These are phyloP conservation scores for Peltaster fructicola DNA, from an alignment of 2,329 filamentous ascomycete species.

Conservation along the genomic window DNA sequence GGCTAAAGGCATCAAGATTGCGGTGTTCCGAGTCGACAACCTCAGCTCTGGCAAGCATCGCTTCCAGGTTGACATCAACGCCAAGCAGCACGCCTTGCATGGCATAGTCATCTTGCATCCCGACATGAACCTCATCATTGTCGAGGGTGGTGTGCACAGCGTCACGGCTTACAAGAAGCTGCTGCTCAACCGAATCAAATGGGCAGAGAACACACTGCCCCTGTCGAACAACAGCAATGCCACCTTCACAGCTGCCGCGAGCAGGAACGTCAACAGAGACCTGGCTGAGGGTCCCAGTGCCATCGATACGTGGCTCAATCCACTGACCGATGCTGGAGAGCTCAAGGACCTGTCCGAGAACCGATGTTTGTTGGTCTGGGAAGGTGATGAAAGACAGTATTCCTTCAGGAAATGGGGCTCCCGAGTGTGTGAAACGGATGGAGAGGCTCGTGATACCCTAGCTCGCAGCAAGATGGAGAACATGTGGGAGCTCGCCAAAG, in stretches of 20 bases:
- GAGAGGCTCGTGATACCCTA: slow-evolving; percentile 67
- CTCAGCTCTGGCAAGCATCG: slow-evolving; percentile 83
- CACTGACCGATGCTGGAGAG: slow-evolving; percentile 59
- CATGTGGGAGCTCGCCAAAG: slow-evolving; percentile 85
- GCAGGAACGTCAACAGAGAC: slow-evolving; percentile 7
- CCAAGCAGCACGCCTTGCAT: slow-evolving; percentile 71
- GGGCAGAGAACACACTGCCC: slow-evolving; percentile 73
- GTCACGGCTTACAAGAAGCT: slow-evolving; percentile 79
- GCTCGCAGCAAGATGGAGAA: slow-evolving; percentile 77
- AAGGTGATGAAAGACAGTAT: slow-evolving; percentile 68
- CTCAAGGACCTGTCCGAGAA: slow-evolving; percentile 71
- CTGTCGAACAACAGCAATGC: slow-evolving; percentile 24
- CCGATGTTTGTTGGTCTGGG: slow-evolving; percentile 69
- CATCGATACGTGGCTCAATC: slow-evolving; percentile 51
- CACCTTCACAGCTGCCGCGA: slow-evolving; percentile 14
- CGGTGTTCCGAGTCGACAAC: slow-evolving; percentile 77
- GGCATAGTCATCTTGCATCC: slow-evolving; percentile 88
- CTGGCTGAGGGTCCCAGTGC: slow-evolving; percentile 36
- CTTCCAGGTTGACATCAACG: slow-evolving; percentile 84
- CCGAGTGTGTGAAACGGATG: slow-evolving; percentile 83
- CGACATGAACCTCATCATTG: slow-evolving; percentile 71
- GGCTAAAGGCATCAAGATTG: slow-evolving; percentile 64
- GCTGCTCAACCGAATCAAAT: slow-evolving; percentile 85
- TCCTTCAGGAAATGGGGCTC: slow-evolving; percentile 77
- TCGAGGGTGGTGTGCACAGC: slow-evolving; percentile 75